Evolutionary conservation across 2,329 filamentous ascomycete genomes (phyloP).

Genomic region (Trichoderma brevicompactum): DNA sequence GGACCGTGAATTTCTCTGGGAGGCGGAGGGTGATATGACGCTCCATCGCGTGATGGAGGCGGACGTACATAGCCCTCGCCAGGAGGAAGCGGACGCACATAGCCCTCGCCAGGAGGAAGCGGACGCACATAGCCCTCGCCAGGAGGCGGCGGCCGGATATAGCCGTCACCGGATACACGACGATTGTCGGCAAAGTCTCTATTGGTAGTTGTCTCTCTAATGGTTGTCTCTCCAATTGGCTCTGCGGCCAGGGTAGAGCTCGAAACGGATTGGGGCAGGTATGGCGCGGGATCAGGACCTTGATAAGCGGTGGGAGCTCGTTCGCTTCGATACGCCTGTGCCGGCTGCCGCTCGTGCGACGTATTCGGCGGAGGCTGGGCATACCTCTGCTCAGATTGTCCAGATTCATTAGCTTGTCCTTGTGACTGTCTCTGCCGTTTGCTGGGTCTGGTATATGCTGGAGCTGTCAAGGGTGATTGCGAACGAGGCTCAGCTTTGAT

Average conservation of each 20-base stretch:
- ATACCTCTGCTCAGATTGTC: slow-evolving; percentile 48
- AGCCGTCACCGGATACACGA: slow-evolving; percentile 38
- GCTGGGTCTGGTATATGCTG: slow-evolving; percentile 57
- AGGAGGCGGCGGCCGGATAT: slow-evolving; percentile 35
- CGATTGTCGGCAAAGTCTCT: slow-evolving; percentile 43
- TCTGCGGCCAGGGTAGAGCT: slow-evolving; percentile 35
- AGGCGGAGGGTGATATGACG: slow-evolving; percentile 42
- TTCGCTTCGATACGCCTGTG: slow-evolving; percentile 39
- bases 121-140: slow-evolving; percentile 37
- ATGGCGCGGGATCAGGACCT: slow-evolving; percentile 33
- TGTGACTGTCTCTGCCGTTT: slow-evolving; percentile 60
- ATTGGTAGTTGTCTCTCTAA: slow-evolving; percentile 34
- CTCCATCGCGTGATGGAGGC: background rate
- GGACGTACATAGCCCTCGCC: slow-evolving; percentile 37
- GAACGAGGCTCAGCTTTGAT: slow-evolving; percentile 70
- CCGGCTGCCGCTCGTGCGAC: slow-evolving; percentile 42
- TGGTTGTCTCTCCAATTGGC: slow-evolving; percentile 32
- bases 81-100: slow-evolving; percentile 35
- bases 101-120: slow-evolving; percentile 35
- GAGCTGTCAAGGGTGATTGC: slow-evolving; percentile 60
- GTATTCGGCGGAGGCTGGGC: slow-evolving; percentile 45
- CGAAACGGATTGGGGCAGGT: slow-evolving; percentile 36
- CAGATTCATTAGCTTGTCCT: slow-evolving; percentile 43
- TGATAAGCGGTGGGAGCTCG: slow-evolving; percentile 44
- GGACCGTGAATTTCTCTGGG: slow-evolving; percentile 45